Evolutionary conservation across 805 yeast genomes (phyloP).

Genomic region (Wickerhamia fluorescens): DNA sequence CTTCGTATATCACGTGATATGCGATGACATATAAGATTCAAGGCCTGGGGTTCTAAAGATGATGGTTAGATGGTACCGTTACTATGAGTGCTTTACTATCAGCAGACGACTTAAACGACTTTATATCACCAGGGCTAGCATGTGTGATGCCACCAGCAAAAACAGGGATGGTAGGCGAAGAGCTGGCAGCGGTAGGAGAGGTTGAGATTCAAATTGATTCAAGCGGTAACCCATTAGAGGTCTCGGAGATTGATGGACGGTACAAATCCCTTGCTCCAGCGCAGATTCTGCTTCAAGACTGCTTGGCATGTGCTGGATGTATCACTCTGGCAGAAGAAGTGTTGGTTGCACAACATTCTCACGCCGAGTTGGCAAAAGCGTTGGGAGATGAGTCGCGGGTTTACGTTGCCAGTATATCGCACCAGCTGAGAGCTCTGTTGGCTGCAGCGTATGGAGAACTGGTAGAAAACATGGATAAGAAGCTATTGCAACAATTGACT

Average conservation of each 20-base stretch:
- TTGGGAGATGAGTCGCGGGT: constrained; percentile 28
- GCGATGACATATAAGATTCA: too few species aligned
- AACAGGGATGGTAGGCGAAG: constrained; percentile 15
- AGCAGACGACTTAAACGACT: constrained; percentile 89
- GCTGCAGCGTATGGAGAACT: constrained; percentile 57
- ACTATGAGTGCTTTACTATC: constrained; percentile 90
- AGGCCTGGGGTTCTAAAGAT: too few species aligned
- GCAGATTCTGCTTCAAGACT: constrained; percentile 83
- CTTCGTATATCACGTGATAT: too few species aligned
- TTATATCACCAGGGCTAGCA: constrained; percentile 89
- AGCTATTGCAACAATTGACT: constrained; percentile 47
- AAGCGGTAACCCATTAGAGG: constrained; percentile 60
- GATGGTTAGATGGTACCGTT: too few species aligned
- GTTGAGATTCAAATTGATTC: constrained; percentile 53
- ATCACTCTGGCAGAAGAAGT: constrained; percentile 97
- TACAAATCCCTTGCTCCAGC: constrained; percentile 60
- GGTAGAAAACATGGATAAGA: constrained; percentile 51
- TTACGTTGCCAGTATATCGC: constrained; percentile 75
- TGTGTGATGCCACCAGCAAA: constrained; percentile 67
- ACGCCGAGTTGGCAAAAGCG: constrained; percentile 64
- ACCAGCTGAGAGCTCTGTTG: constrained; percentile 78
- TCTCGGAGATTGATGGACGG: constrained; percentile 52
- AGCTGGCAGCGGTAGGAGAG: constrained; percentile 19
- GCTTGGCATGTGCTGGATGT: constrained; percentile 95
- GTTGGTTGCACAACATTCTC: constrained; percentile 83